Base-by-base conservation (phyloP, 2,329 filamentous ascomycete genomes). In the Alternaria sp. region DNA sequence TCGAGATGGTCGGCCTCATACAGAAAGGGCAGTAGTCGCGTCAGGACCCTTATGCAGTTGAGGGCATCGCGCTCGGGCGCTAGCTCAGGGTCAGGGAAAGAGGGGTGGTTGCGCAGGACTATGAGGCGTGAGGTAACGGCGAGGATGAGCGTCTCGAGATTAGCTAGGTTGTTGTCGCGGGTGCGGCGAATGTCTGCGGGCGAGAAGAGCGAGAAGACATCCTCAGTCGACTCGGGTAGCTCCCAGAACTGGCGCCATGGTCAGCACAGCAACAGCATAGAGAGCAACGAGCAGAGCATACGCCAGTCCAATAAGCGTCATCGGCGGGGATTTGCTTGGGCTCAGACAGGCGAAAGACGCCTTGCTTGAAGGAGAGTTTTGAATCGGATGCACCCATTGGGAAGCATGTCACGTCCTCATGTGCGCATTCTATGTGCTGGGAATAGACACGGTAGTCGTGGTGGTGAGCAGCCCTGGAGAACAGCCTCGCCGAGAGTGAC, bases 281-380 rank as follows among this genome's bases (percentile, higher is more conserved):
- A 36, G 40, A 44, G 46, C 46, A 58, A 84, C 49, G 32, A 38
- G 44, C 91, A 53, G 30, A 54, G 43, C 91, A 75, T 81, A 96
- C 93, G 78, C 92, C 92, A 66, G 91, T 90, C 95, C 95, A 99
- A 83, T 97, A 97, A 18, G 89, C 85, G 82, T 97, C 93, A 80
- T 95, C 91, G 58, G 93, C 89, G 62, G 93, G 86, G 76, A 98
- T 97, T 78, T 92, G 86, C 68, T 90, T 89, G 79, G 97, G 91
- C 79, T 97, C 93, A n/a, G 93, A 95, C 61, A 99, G 88, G 77
- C 92, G 89, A 84, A 98, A 97, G 83, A 98, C 97, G 81, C 94
- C 94, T 82, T 97, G 92, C 83, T 97, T 98, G 87, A 99, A 98
- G 77, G 94, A 93, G 77, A 98, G 89, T 86, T 98, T 98, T 74